These are phyloP conservation scores for Draba incana DNA, from an alignment of 345 rosid genomes.

Conservation along the genomic window DNA sequence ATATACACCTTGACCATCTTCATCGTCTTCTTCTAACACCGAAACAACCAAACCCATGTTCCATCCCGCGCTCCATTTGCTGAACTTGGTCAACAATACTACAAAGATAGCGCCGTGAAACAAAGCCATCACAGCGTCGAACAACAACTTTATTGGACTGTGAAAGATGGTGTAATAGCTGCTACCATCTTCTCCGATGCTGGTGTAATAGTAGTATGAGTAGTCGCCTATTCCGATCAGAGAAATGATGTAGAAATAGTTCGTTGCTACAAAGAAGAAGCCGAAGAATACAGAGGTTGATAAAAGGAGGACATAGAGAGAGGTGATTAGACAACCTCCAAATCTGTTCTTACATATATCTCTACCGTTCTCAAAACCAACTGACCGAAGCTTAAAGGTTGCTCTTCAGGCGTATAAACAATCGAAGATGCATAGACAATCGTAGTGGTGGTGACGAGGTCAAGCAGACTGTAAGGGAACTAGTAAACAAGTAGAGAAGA, in stretches of 20 bases:
- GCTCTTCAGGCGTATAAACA: slow-evolving; percentile 29
- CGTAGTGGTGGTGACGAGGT: slow-evolving; percentile 44
- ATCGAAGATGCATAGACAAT: slow-evolving; percentile 37
- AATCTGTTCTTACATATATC: slow-evolving; percentile 30
- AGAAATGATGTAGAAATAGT: slow-evolving; percentile 31
- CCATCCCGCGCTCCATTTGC: slow-evolving; percentile 55
- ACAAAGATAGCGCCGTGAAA: slow-evolving; percentile 36
- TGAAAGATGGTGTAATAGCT: neutral
- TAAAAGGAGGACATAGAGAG: slow-evolving; percentile 41
- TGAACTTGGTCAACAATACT: slow-evolving; percentile 40
- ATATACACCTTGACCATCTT: slow-evolving; percentile 20
- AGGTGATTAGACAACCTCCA: slow-evolving; percentile 51
- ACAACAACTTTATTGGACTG: neutral
- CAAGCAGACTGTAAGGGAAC: slow-evolving; percentile 37
- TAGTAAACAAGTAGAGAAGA: slow-evolving; percentile 12
- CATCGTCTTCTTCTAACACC: slow-evolving; percentile 40
- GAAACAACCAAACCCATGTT: slow-evolving; percentile 51
- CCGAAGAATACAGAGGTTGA: slow-evolving; percentile 42
- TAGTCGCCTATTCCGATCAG: neutral
- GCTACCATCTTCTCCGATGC: neutral
- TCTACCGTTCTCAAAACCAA: slow-evolving; percentile 17
- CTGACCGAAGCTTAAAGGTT: slow-evolving; percentile 21
- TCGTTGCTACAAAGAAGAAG: slow-evolving; percentile 38
- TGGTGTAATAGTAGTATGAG: neutral
- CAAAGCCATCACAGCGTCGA: slow-evolving; percentile 1